Percentiles rank a stretch among this genome's conserved stretches.
Conservation (phyloP, 2,329 filamentous ascomycete species). For the Plenodomus tracheiphilus region DNA sequence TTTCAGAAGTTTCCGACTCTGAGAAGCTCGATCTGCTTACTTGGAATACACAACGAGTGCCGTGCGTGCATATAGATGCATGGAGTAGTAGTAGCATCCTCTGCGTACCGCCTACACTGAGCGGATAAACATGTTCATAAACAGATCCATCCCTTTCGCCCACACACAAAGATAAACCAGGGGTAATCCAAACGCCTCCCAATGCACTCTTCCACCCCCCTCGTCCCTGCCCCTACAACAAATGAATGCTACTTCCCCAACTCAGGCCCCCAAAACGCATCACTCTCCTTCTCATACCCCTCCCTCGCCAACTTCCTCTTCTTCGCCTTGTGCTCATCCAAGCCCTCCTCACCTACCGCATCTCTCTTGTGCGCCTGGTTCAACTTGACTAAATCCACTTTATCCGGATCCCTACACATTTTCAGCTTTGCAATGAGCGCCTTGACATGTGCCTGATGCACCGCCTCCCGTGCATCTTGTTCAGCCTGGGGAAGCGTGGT, state of each 20-base stretch:
- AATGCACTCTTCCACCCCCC: neutral
- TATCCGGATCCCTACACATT: slow-evolving; percentile 73
- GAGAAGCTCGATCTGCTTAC: too few relatives aligned
- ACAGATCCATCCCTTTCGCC: neutral
- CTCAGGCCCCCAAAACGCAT: slow-evolving; percentile 52
- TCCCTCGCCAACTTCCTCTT: slow-evolving; percentile 51
- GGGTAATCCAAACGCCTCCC: neutral
- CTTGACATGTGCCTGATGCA: slow-evolving; percentile 56
- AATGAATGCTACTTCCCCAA: slow-evolving; percentile 13
- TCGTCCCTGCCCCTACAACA: neutral
- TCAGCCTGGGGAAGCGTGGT: slow-evolving; percentile 25
- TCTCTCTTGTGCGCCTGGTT: slow-evolving; percentile 63
- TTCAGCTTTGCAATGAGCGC: slow-evolving; percentile 68
- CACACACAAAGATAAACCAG: neutral
- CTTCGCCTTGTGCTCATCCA: slow-evolving; percentile 50
- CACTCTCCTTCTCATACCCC: slow-evolving; percentile 48
- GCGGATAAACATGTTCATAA: neutral
- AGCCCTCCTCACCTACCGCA: slow-evolving; percentile 35
- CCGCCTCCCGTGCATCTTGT: slow-evolving; percentile 39
- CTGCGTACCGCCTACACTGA: too few relatives aligned
- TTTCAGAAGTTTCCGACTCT: too few relatives aligned
- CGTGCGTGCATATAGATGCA: too few relatives aligned
- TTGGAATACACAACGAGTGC: too few relatives aligned
- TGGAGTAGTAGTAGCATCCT: too few relatives aligned
- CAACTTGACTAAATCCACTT: slow-evolving; percentile 70